A percentile compares a stretch with the other conserved stretches of the same genome.
phyloP scores from a whole-genome alignment of 176 grass and related monocot species.

The Avena insularis region DNA sequence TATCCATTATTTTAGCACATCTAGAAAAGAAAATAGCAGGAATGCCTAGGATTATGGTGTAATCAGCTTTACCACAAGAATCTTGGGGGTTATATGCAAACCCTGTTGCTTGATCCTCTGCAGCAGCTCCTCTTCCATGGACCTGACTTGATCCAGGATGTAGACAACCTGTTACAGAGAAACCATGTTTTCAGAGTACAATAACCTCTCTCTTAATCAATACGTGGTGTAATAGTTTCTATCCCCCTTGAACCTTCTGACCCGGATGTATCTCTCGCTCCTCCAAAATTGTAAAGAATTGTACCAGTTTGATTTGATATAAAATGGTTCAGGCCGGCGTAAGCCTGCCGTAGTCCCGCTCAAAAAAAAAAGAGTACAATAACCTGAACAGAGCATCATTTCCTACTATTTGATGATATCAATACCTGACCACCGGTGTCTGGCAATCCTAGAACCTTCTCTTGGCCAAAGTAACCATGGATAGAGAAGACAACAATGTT shows the following conservation, averaged over 20 bases:
- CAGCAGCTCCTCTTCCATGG: constrained; percentile 90
- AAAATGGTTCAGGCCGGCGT: too few relatives aligned
- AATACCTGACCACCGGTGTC: constrained; percentile 93
- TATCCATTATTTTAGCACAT: neutral
- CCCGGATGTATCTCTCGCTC: too few relatives aligned
- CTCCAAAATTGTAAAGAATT: too few relatives aligned
- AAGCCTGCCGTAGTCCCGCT: too few relatives aligned
- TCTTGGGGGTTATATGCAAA: constrained; percentile 75
- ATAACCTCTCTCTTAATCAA: neutral
- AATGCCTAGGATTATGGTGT: neutral
- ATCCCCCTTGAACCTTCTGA: too few relatives aligned
- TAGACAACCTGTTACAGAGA: constrained; percentile 76
- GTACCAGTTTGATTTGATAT: too few relatives aligned
- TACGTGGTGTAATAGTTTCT: too few relatives aligned
- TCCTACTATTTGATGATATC: constrained; percentile 33
- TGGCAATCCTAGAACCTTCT: constrained; percentile 94
- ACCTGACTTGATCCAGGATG: constrained; percentile 95
- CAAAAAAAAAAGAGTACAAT: neutral
- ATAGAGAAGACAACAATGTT: constrained; percentile 87
- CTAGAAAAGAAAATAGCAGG: neutral
- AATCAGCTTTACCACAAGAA: constrained; percentile 83
- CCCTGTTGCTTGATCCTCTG: constrained; percentile 91
- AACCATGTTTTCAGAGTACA: constrained; percentile 25
- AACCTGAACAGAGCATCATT: neutral
- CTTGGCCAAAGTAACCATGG: constrained; percentile 98